A percentile compares a stretch with the other conserved stretches of the same genome.
Evolutionary conservation across 164 flowering plant species (phyloP).

Genomic region (Liquidambar formosana): DNA sequence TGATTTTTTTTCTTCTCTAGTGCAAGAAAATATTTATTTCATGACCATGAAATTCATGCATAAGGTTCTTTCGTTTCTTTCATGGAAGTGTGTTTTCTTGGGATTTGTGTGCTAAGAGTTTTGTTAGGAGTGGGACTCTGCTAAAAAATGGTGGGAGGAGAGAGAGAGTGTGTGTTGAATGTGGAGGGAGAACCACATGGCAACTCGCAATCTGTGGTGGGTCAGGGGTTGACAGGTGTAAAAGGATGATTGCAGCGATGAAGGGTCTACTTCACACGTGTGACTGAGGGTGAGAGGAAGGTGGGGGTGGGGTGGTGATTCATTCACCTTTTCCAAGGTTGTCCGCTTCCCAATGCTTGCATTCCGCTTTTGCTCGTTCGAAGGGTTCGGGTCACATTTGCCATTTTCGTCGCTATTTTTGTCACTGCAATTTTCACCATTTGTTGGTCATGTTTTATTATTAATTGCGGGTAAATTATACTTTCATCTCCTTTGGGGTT

Average conservation of each 20-base stretch:
- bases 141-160: too few relatives aligned
- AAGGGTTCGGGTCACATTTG: neutral
- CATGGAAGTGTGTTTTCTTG: too few relatives aligned
- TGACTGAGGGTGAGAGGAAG: too few relatives aligned
- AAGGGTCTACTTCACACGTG: neutral
- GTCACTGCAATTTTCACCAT: neutral
- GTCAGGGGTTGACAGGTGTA: conserved; percentile 7
- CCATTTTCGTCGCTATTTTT: neutral
- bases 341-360: conserved; percentile 43
- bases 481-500: too few relatives aligned
- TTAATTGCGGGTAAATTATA: too few relatives aligned
- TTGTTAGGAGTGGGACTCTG: too few relatives aligned
- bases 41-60: too few relatives aligned
- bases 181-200: neutral
- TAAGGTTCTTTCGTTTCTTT: too few relatives aligned
- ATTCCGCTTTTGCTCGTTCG: conserved; percentile 6
- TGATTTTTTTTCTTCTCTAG: neutral
- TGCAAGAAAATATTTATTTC: neutral
- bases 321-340: conserved; percentile 16
- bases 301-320: neutral
- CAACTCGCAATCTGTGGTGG: conserved; percentile 9
- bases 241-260: neutral
- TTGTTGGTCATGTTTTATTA: too few relatives aligned
- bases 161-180: neutral
- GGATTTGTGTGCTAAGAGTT: too few relatives aligned